phyloP scores from a whole-genome alignment of 345 rosid species.

The Geranium rotundifolium region DNA sequence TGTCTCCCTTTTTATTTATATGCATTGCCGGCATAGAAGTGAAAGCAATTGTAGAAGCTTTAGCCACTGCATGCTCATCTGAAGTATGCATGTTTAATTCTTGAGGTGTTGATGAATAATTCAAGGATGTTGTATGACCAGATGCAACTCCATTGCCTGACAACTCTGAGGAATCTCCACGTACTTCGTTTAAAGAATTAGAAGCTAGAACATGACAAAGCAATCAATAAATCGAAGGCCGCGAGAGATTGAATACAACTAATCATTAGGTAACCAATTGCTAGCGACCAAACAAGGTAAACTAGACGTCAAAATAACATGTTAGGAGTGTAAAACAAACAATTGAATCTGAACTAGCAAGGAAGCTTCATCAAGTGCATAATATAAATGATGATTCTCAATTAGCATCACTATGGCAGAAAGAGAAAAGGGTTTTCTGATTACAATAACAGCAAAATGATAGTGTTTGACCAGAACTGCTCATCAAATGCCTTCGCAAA shows the following conservation, averaged over 20 bases:
- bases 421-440: neutral
- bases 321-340: neutral
- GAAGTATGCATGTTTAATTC: constrained; percentile 16
- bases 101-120: constrained; percentile 17
- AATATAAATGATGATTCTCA: too few relatives aligned
- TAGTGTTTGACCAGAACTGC: neutral
- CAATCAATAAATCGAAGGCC: neutral
- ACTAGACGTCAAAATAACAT: neutral
- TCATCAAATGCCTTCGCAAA: neutral
- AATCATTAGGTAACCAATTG: too few relatives aligned
- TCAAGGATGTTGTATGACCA: constrained; percentile 14
- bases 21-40: constrained; percentile 64
- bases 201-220: constrained; percentile 9
- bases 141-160: constrained; percentile 21
- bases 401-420: neutral
- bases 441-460: too few relatives aligned
- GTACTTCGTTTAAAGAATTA: constrained; percentile 25
- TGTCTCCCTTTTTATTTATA: constrained; percentile 15
- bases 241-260: neutral
- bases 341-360: neutral
- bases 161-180: constrained; percentile 23
- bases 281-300: too few relatives aligned
- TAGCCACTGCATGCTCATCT: constrained; percentile 12
- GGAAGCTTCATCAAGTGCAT: neutral
- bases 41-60: constrained; percentile 32